Percentiles rank a stretch among this genome's conserved stretches.
Conservation (phyloP, 768 basidiomycete genomes). For the Suillus paluster region DNA sequence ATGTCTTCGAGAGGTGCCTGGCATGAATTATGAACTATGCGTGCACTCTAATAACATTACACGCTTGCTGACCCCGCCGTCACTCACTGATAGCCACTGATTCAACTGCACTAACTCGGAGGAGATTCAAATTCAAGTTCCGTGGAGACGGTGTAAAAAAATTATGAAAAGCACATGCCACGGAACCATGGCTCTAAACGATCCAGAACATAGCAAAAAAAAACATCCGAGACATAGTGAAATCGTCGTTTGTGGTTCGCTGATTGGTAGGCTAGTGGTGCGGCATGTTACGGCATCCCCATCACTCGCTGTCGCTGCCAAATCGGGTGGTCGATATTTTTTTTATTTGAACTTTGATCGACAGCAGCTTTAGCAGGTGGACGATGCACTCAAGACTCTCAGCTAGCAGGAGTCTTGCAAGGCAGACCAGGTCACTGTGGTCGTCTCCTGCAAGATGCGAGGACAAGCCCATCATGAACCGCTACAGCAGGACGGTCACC, state of each 20-base stretch:
- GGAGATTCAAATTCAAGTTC: conserved; percentile 11
- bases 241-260: neutral
- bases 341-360: conserved; percentile 17
- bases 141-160: conserved; percentile 11
- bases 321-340: neutral
- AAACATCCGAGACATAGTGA: conserved; percentile 1
- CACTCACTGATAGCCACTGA: neutral
- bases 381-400: conserved; percentile 27
- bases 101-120: neutral
- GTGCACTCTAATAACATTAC: neutral
- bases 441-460: conserved; percentile 43
- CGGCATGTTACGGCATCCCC: conserved; percentile 7
- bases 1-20: conserved; percentile 9
- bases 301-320: neutral
- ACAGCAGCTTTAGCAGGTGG: conserved; percentile 4
- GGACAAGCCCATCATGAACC: conserved; percentile 55
- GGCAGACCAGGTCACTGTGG: conserved; percentile 40
- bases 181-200: neutral
- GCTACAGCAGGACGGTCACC: conserved; percentile 83
- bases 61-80: neutral
- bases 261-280: neutral
- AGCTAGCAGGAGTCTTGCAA: conserved; percentile 15
- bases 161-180: conserved; percentile 2
- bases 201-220: neutral
- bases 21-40: neutral